Evolutionary conservation across 257 asterid genomes (phyloP), one percentile per base, ranked within the genome.

Genomic region (Nicotiana benthamiana): DNA sequence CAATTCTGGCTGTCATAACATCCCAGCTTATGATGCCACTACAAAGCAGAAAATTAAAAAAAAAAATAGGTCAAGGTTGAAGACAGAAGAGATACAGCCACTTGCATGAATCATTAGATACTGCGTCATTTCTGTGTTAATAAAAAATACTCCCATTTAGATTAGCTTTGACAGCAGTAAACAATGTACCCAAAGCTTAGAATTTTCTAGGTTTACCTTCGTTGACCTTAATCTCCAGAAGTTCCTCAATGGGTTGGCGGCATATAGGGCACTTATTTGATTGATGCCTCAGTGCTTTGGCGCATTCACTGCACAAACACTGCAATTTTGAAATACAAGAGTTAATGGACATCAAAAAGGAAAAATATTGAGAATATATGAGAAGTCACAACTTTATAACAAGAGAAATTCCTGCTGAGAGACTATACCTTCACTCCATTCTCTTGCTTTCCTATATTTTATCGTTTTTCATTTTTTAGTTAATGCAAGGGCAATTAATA

Each of bases 291-390:
- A 94, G 77, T 82, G 87, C 93, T 80, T 94, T 91, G 57, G 98
- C 98, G 43, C 98, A 94, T 43, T 86, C 96, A 16, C 96, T 82
- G 86, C 98, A 94, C 94, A 92, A 82, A 64, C 97, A 94, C 97
- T 93, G 91, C 81, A 88, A 81, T 67, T 9, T 80, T 79, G 34
- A 46, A 83, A 18, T 28, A 28, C 82, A 62, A 72, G 61, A 70
- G 64, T 54, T 46, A 72, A 7, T 0, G 4, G 77, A 3, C 13
- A 26, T 46, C 36, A 72, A 72, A 72, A 12, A 72, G 60, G 75
- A 52, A n/a, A 76, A 20, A 79, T 4, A 72, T 8, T 30, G 34
- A 34, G 70, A 17, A 60, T 4, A 1, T 4, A 15, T 20, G 16
- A 3, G 6, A 80, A 36, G 34, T 24, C 78, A 46, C 9, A 72